These are phyloP conservation scores for Aspergillus amoenus DNA, from an alignment of 2,329 filamentous ascomycete genomes.

Conservation along the genomic window DNA sequence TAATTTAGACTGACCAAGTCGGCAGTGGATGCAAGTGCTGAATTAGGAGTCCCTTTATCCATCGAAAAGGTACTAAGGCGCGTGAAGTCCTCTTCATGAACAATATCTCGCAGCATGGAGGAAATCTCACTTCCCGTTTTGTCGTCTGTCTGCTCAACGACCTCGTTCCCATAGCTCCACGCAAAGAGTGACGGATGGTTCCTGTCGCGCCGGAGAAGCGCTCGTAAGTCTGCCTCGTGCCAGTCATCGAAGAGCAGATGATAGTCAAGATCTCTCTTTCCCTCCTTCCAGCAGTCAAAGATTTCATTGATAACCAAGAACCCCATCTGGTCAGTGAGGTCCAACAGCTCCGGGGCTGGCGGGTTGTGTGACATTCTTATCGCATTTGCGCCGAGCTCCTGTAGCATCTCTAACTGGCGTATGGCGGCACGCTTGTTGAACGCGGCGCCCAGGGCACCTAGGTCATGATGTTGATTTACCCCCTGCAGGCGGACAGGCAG, in stretches of 20 bases:
- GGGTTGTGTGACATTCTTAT: constrained; percentile 9
- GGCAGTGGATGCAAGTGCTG: neutral
- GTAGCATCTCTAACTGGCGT: constrained; percentile 2
- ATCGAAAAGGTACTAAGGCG: neutral
- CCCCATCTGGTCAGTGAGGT: constrained; percentile 5
- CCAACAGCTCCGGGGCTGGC: constrained; percentile 2
- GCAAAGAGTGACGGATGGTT: constrained; percentile 5
- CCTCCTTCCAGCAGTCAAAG: neutral
- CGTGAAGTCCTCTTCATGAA: neutral
- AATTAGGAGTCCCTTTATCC: neutral
- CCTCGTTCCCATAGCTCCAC: constrained; percentile 10
- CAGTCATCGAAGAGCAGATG: constrained; percentile 5
- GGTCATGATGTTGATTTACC: constrained; percentile 7
- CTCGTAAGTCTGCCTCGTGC: constrained; percentile 5
- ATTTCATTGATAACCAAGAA: constrained; percentile 5
- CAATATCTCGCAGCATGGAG: neutral
- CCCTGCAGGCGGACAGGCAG: neutral
- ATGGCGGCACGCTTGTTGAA: neutral
- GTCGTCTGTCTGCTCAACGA: neutral
- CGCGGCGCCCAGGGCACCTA: neutral
- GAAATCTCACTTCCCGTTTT: neutral
- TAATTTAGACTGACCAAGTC: constrained; percentile 8
- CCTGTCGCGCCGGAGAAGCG: neutral
- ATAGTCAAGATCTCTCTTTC: neutral
- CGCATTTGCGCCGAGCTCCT: neutral